phyloP scores from a whole-genome alignment of 202 grass and related monocot genomes.

The Hordeum pubiflorum region DNA sequence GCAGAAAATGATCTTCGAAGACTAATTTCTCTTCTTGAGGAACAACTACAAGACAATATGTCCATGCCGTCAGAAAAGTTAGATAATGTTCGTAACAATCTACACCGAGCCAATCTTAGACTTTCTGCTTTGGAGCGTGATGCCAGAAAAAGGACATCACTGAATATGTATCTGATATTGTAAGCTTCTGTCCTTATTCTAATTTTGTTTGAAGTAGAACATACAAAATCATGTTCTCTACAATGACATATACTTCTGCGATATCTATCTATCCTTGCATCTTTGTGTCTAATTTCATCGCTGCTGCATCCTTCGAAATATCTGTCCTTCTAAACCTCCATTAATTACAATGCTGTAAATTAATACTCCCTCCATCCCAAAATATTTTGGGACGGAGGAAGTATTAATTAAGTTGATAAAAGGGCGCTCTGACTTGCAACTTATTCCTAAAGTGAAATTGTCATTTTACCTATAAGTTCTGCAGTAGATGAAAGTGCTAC shows the following conservation, averaged over 20 bases:
- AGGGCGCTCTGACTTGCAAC: background rate
- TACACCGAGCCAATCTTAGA: conserved; percentile 45
- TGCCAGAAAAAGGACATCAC: conserved; percentile 43
- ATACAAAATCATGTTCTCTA: conserved; percentile 1
- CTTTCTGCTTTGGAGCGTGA: conserved; percentile 55
- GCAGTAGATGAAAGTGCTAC: background rate
- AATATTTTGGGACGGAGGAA: too few species aligned
- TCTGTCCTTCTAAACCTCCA: background rate
- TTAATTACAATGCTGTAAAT: background rate
- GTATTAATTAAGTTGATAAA: conserved; percentile 3
- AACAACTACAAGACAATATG: conserved; percentile 57
- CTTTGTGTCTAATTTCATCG: background rate
- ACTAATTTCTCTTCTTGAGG: conserved; percentile 70
- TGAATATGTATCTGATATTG: conserved; percentile 86
- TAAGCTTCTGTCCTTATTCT: conserved; percentile 38
- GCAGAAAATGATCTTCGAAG: conserved; percentile 62
- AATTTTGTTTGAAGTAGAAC: background rate
- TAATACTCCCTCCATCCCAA: too few species aligned
- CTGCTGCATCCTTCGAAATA: background rate
- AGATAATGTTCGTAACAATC: conserved; percentile 36
- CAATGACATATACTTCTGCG: background rate
- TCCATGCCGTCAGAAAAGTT: conserved; percentile 29
- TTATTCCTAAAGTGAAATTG: background rate
- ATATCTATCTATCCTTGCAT: background rate
- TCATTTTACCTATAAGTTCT: background rate